These are phyloP conservation scores for Zygoascus tannicola DNA, from an alignment of 805 yeast genomes.

Conservation along the genomic window DNA sequence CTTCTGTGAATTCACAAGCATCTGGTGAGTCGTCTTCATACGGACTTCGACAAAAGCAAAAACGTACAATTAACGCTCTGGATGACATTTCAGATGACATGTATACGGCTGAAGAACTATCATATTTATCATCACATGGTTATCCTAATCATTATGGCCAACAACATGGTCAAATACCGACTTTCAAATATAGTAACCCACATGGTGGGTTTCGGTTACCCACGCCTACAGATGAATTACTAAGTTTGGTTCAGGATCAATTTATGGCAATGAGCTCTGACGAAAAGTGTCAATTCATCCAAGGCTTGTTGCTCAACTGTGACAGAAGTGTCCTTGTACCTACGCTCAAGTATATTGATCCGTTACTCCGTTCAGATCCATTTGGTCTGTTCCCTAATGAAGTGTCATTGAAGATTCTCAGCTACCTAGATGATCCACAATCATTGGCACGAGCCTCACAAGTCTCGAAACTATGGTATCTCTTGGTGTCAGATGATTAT, in stretches of 20 bases:
- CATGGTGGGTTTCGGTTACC: not conserved
- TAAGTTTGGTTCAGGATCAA: slow-evolving; percentile 6
- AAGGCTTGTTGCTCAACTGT: slow-evolving; percentile 18
- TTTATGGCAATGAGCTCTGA: slow-evolving; percentile 16
- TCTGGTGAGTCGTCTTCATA: not conserved
- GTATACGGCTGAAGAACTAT: not conserved
- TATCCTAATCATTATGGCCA: not conserved
- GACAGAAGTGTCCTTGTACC: slow-evolving; percentile 21
- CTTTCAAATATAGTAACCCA: not conserved
- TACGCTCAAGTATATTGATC: slow-evolving; percentile 24
- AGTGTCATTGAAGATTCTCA: slow-evolving; percentile 67
- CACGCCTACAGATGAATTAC: not conserved
- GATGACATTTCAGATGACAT: not conserved
- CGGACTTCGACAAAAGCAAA: not conserved
- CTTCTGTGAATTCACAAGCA: not conserved
- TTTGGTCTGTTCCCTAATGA: slow-evolving; percentile 61
- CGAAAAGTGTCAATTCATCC: slow-evolving; percentile 17
- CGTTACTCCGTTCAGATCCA: slow-evolving; percentile 33
- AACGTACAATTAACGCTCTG: not conserved
- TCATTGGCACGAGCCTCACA: slow-evolving; percentile 89
- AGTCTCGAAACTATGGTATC: slow-evolving; percentile 73
- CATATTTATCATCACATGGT: not conserved
- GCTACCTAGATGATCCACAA: slow-evolving; percentile 73
- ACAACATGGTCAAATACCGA: not conserved
- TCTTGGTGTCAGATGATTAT: slow-evolving; percentile 32